Evolutionary conservation across 2,329 filamentous ascomycete species (phyloP).

Genomic region (Aspergillus unguis): DNA sequence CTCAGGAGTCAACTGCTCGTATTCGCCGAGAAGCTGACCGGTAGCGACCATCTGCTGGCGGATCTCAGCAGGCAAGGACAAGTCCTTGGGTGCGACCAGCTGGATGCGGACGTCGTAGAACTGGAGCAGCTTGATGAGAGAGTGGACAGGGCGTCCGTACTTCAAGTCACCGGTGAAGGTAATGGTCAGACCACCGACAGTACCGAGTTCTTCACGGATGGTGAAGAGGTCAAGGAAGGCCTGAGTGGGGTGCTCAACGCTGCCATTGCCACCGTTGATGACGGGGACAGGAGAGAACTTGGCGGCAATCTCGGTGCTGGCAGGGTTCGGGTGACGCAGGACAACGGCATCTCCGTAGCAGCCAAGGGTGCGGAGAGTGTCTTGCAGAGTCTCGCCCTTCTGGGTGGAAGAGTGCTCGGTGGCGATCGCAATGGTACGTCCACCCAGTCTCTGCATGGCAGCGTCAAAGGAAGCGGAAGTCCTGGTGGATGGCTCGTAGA

Average conservation of each 20-base stretch:
- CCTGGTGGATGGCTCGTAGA: conserved; percentile 95
- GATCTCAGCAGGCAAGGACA: conserved; percentile 73
- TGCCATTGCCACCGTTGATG: conserved; percentile 96
- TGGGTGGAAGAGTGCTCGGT: conserved; percentile 83
- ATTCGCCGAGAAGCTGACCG: conserved; percentile 74
- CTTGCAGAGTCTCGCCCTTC: conserved; percentile 91
- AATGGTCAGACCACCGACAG: conserved; percentile 90
- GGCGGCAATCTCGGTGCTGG: conserved; percentile 74
- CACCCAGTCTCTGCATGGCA: conserved; percentile 96
- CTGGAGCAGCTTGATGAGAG: conserved; percentile 84
- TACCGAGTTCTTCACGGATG: conserved; percentile 94
- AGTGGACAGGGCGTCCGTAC: conserved; percentile 93
- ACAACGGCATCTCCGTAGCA: conserved; percentile 95
- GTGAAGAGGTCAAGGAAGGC: conserved; percentile 97
- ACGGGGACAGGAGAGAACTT: conserved; percentile 88
- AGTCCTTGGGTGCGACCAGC: conserved; percentile 76
- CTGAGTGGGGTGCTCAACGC: conserved; percentile 93
- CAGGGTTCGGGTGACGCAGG: conserved; percentile 85
- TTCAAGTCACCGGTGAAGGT: conserved; percentile 92
- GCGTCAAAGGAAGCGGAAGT: conserved; percentile 96
- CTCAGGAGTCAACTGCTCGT: conserved; percentile 75
- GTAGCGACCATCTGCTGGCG: conserved; percentile 67
- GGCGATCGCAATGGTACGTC: conserved; percentile 75
- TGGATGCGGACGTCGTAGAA: conserved; percentile 96
- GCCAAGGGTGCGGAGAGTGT: conserved; percentile 87